Conservation (phyloP, 805 yeast genomes). For the Schwanniomyces yamadae region DNA sequence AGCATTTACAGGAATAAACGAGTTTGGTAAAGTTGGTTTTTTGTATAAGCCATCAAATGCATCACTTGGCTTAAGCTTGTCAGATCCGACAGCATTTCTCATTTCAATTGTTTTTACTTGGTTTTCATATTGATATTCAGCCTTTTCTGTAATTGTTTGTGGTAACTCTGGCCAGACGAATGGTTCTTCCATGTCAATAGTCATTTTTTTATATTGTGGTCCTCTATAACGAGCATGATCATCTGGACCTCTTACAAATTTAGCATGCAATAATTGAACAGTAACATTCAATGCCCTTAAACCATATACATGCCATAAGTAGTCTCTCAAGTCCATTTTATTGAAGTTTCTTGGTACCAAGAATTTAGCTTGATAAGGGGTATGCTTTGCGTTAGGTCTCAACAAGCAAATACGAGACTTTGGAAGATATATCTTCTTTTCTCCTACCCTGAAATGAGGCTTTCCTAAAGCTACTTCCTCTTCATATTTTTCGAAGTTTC, state of each 20-base stretch:
- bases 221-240: constrained; percentile 71
- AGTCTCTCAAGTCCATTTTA: constrained; percentile 92
- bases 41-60: constrained; percentile 72
- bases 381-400: constrained; percentile 92
- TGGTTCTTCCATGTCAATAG: constrained; percentile 93
- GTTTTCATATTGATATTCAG: constrained; percentile 44
- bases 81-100: constrained; percentile 60
- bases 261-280: constrained; percentile 77
- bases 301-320: constrained; percentile 86
- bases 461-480: constrained; percentile 58
- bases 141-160: constrained; percentile 33
- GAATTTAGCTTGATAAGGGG: constrained; percentile 96
- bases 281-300: constrained; percentile 86
- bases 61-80: constrained; percentile 60
- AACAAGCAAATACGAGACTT: constrained; percentile 76
- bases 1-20: constrained; percentile 29
- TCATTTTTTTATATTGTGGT: constrained; percentile 91
- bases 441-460: constrained; percentile 85
- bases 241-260: constrained; percentile 50
- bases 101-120: constrained; percentile 53
- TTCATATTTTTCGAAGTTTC: constrained; percentile 39
- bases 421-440: constrained; percentile 76
- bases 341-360: constrained; percentile 92
- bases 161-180: constrained; percentile 85
- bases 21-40: constrained; percentile 42